phyloP scores from a whole-genome alignment of 177 flowering plant species.

The Telopea speciosissima region DNA sequence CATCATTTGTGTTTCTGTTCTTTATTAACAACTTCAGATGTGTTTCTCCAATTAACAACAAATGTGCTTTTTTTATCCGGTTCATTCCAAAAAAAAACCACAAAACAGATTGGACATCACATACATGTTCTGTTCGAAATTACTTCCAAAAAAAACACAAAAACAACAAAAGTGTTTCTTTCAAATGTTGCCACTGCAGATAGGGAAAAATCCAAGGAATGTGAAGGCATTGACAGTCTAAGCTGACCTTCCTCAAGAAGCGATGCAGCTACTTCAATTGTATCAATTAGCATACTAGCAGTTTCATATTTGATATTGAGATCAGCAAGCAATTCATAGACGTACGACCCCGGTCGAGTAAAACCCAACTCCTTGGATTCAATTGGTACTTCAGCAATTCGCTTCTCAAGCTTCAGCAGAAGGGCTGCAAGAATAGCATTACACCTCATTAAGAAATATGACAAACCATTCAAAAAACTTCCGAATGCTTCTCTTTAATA shows the following conservation, averaged over 20 bases:
- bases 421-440: constrained; percentile 51
- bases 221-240: neutral
- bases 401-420: constrained; percentile 86
- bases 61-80: too few species aligned
- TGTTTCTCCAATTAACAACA: too few species aligned
- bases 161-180: too few species aligned
- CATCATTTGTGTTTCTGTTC: too few species aligned
- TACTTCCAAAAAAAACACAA: too few species aligned
- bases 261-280: constrained; percentile 53
- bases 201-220: neutral
- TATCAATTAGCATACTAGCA: constrained; percentile 54
- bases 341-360: constrained; percentile 89
- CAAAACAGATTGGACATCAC: too few species aligned
- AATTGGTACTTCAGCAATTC: constrained; percentile 70
- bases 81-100: too few species aligned
- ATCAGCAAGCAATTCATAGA: constrained; percentile 76
- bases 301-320: constrained; percentile 64
- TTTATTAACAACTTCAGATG: too few species aligned
- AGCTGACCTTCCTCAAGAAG: constrained; percentile 82
- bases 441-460: constrained; percentile 1
- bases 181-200: too few species aligned
- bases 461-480: neutral
- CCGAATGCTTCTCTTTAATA: neutral
- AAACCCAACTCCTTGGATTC: constrained; percentile 81
- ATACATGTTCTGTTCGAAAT: too few species aligned